Conservation (phyloP, 768 basidiomycete genomes). For the Boletus subcaerulescens region DNA sequence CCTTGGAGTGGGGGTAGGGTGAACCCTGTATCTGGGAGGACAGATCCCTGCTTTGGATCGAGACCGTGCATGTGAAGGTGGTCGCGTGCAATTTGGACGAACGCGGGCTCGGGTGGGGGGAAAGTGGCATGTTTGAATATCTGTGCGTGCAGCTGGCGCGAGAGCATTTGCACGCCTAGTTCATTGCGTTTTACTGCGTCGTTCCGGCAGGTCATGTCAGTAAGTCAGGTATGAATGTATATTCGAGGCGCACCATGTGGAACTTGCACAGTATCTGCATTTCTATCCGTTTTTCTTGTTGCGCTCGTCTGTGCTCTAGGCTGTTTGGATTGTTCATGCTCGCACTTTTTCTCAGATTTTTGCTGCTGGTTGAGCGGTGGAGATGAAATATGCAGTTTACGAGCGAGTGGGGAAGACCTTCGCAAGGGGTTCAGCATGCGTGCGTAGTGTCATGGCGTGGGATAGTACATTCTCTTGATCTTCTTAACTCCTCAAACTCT, state of each 20-base stretch:
- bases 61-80: conserved; percentile 84
- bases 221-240: not conserved
- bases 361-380: conserved; percentile 12
- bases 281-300: not conserved
- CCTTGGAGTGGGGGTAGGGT: conserved; percentile 85
- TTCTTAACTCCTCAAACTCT: too few species aligned
- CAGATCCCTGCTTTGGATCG: conserved; percentile 73
- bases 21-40: conserved; percentile 76
- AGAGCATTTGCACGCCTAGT: conserved; percentile 91
- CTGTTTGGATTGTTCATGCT: not conserved
- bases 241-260: conserved; percentile 6
- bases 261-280: not conserved
- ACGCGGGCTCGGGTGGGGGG: conserved; percentile 55
- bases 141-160: conserved; percentile 74
- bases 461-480: not conserved
- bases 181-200: conserved; percentile 71
- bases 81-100: conserved; percentile 71
- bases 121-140: conserved; percentile 73
- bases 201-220: not conserved
- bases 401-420: conserved; percentile 13
- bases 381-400: conserved; percentile 13
- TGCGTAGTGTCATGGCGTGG: conserved; percentile 5
- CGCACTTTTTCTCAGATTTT: conserved; percentile 1
- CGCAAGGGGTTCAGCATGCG: conserved; percentile 19
- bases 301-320: not conserved